phyloP scores from a whole-genome alignment of 2,329 filamentous ascomycete genomes.

The Sporothrix protearum region DNA sequence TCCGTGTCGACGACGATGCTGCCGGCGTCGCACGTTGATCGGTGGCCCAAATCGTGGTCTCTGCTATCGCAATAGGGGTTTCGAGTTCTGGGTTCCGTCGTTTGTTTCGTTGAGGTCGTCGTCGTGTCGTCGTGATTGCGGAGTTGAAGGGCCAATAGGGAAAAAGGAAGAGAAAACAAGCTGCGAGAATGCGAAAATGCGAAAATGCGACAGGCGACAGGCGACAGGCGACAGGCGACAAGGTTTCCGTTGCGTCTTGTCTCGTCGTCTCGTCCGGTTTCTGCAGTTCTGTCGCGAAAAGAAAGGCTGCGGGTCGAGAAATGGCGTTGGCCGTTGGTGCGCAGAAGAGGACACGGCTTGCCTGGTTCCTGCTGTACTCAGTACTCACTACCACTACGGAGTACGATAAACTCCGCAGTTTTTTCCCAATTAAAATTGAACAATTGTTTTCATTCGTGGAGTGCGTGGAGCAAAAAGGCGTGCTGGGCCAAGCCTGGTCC shows the following conservation, averaged over 20 bases:
- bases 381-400: no score
- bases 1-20: neutral
- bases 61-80: neutral
- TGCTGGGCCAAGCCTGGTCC: neutral
- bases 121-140: neutral
- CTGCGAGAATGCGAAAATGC: neutral
- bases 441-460: neutral
- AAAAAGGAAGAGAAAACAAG: neutral
- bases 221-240: neutral
- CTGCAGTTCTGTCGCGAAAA: constrained; percentile 7
- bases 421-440: neutral
- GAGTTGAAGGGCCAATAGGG: neutral
- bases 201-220: neutral
- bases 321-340: neutral
- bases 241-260: neutral
- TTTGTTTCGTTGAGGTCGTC: neutral
- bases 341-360: constrained; percentile 20
- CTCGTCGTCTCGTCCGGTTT: neutral
- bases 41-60: neutral
- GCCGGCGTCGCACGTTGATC: neutral
- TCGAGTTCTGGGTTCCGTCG: neutral
- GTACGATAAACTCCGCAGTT: no score
- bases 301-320: neutral
- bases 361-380: neutral
- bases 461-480: neutral